Base-by-base conservation (phyloP, 148 eudicot genomes). In the Vaccinium corymbosum region DNA sequence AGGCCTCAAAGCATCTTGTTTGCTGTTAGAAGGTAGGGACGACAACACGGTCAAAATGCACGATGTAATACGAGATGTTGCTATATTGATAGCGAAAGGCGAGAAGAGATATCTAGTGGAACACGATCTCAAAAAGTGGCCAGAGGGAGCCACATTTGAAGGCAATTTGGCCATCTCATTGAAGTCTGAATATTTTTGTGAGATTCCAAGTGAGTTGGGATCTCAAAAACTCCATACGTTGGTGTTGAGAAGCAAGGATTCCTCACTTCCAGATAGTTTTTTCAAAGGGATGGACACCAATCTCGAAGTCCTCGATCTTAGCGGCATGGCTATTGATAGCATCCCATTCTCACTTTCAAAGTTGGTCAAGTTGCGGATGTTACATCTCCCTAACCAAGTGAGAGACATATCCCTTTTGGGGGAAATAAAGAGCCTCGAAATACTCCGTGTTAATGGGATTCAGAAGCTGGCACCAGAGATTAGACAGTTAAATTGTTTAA, bases 41-140 rank as follows among this genome's bases (percentile, higher is more conserved):
- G 46, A 7, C 9, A 29, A 16, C 38, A 0, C 16, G 0, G 81
- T 79, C 12, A 79, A 29, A 27, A 79, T 79, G 81, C 81, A 52
- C 29, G 64, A 79, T 16, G 78, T 87, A 12, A 80, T 84, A 10
- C 76, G 86, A 12, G 79, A 77, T 29, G 64, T 84, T 0, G 83
- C 76, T 20, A 61, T 81, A 10, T 52, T 46, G 0, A 81, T 84
- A 8, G 76, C 84, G 7, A 11, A 49, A 42, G 81, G 74, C 4
- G 32, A 80, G 70, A 49, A 17, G 80, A 19, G 27, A 22, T 61
- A 25, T 32, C 79, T 50, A 7, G 84, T 55, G 17, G 17, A 35
- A 55, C 49, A 72, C 11, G 68, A 48, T 82, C 27, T 52, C 55
- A 10, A 72, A 74, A 49, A 57, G 10, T 50, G 80, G 56, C 79